Percentiles rank a stretch among this genome's conserved stretches.
phyloP scores from a whole-genome alignment of 2,329 filamentous ascomycete genomes.

The Penicillium sp. region DNA sequence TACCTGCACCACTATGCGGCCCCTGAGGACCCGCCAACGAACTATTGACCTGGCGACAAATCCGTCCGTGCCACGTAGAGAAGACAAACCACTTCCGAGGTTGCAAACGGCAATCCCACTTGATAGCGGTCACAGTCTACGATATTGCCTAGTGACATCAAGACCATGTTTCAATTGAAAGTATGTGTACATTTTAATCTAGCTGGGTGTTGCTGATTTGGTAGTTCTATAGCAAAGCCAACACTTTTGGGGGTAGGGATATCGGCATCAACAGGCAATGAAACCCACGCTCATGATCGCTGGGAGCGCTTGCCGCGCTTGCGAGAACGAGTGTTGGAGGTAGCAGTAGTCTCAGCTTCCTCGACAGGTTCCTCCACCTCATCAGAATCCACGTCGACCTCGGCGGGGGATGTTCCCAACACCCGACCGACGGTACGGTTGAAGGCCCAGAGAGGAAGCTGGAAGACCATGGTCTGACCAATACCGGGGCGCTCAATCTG shows the following conservation, averaged over 20 bases:
- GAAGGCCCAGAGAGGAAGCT: slow-evolving; percentile 75
- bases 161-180: not conserved
- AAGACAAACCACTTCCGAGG: no score
- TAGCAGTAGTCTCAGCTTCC: slow-evolving; percentile 28
- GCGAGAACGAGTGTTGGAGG: slow-evolving; percentile 24
- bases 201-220: not conserved
- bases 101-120: no score
- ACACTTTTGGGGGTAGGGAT: not conserved
- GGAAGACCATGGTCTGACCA: slow-evolving; percentile 78
- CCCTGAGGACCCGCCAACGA: not conserved
- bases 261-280: not conserved
- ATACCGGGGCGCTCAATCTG: slow-evolving; percentile 78
- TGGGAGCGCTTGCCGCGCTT: slow-evolving; percentile 33
- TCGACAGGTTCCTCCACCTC: slow-evolving; percentile 23
- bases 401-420: slow-evolving; percentile 21
- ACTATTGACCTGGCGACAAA: not conserved
- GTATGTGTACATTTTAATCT: slow-evolving; percentile 12
- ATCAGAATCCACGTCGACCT: slow-evolving; percentile 23
- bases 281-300: slow-evolving; percentile 22
- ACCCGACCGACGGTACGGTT: slow-evolving; percentile 42
- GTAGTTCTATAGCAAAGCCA: slow-evolving; percentile 7
- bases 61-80: not conserved
- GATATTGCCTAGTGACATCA: not conserved
- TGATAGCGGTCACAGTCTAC: not conserved
- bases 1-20: not conserved